phyloP scores from a whole-genome alignment of 2,329 filamentous ascomycete species.

The Teratosphaeria viscida region DNA sequence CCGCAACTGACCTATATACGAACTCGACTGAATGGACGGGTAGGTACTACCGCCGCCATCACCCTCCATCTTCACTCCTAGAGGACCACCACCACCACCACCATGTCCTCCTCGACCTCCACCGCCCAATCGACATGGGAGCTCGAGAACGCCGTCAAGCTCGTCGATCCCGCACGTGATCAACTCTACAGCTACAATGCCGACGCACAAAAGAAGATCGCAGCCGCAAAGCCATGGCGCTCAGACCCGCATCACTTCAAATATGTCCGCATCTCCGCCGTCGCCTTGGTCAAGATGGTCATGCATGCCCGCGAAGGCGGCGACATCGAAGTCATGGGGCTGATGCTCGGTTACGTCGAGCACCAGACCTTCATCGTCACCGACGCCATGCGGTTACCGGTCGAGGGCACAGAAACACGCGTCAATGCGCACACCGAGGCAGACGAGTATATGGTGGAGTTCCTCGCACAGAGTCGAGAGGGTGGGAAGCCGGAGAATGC shows the following conservation, averaged over 20 bases:
- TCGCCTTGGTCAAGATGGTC: constrained; percentile 95
- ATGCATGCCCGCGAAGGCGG: constrained; percentile 98
- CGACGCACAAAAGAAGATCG: constrained; percentile 56
- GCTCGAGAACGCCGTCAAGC: constrained; percentile 69
- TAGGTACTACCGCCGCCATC: neutral
- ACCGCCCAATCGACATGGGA: constrained; percentile 35
- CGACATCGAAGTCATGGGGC: constrained; percentile 86
- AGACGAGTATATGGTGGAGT: constrained; percentile 93
- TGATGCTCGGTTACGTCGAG: constrained; percentile 93
- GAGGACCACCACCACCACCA: neutral
- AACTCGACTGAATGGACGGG: neutral
- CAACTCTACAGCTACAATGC: constrained; percentile 79
- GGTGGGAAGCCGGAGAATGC: constrained; percentile 77
- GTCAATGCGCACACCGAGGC: constrained; percentile 94
- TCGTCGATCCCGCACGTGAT: constrained; percentile 79
- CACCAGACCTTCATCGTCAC: constrained; percentile 82
- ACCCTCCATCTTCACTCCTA: neutral
- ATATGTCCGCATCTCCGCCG: constrained; percentile 81
- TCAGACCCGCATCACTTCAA: constrained; percentile 81
- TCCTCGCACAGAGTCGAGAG: constrained; percentile 64
- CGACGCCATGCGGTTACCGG: constrained; percentile 84
- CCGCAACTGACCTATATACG: neutral
- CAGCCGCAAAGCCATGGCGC: constrained; percentile 61
- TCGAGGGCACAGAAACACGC: constrained; percentile 95
- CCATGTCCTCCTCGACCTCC: neutral